Percentiles rank a stretch among this genome's conserved stretches.
These are phyloP conservation scores for Trichosphaerium sp. DNA, from an alignment of 78 protist species.

Conservation along the genomic window DNA sequence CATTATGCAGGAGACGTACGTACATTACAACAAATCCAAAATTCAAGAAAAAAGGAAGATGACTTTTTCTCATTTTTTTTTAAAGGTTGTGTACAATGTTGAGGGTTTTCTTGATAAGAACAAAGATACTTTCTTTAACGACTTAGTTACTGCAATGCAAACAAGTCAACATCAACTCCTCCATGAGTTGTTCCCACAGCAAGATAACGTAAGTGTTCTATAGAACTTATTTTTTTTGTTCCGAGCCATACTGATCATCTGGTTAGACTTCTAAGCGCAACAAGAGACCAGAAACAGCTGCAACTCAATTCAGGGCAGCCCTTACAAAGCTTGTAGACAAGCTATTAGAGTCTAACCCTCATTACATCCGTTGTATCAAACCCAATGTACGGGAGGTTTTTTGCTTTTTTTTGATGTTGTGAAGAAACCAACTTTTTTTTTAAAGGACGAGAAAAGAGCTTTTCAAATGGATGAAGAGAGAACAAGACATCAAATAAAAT, in stretches of 20 bases:
- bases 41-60: no score
- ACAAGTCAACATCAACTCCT: constrained; percentile 7
- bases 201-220: no score
- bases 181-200: constrained; percentile 13
- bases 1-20: constrained; percentile 93
- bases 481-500: constrained; percentile 56
- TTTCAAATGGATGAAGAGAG: constrained; percentile 41
- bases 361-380: constrained; percentile 75
- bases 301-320: constrained; percentile 48
- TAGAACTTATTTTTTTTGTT: no score
- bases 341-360: constrained; percentile 49
- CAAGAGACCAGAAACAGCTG: constrained; percentile 44
- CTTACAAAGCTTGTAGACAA: constrained; percentile 40
- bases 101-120: constrained; percentile 77
- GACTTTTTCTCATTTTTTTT: no score
- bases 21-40: no score
- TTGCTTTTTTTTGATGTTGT: no score
- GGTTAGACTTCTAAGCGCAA: no score
- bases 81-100: constrained; percentile 53
- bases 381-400: no score
- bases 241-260: constrained; percentile 23
- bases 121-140: constrained; percentile 62
- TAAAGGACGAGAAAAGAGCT: constrained; percentile 39
- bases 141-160: constrained; percentile 29
- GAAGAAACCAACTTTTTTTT: no score